Percentiles rank a stretch among this genome's conserved stretches.
phyloP scores from a whole-genome alignment of 2,329 filamentous ascomycete genomes.

The Beauveria australis region DNA sequence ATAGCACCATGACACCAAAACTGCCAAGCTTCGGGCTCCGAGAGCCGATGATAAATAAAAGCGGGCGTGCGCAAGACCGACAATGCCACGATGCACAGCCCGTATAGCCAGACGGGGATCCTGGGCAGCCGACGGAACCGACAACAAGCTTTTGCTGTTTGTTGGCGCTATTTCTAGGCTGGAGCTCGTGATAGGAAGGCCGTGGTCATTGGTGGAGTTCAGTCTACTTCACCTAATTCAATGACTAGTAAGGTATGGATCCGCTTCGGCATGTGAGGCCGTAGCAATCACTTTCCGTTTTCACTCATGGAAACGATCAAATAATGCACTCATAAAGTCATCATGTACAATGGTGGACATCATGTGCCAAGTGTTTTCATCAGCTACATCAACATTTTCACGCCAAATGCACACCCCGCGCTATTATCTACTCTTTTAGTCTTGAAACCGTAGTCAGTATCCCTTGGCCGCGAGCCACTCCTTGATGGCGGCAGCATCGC shows the following conservation, averaged over 20 bases:
- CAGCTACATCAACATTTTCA: not conserved
- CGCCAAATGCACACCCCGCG: not conserved
- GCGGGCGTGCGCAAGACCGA: too few species aligned
- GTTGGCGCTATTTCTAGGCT: not conserved
- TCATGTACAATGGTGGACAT: not conserved
- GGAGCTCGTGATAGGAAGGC: not conserved
- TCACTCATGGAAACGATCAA: not conserved
- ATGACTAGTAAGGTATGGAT: too few species aligned
- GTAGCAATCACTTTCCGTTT: too few species aligned
- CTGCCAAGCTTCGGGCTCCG: not conserved
- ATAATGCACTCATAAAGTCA: not conserved
- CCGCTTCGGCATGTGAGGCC: too few species aligned
- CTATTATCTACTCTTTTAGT: not conserved
- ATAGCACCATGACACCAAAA: too few species aligned
- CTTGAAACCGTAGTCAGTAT: constrained; percentile 24
- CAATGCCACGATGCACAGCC: too few species aligned
- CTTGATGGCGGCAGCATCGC: constrained; percentile 64
- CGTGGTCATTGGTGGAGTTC: not conserved
- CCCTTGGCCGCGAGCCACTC: constrained; percentile 64
- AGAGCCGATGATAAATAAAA: not conserved
- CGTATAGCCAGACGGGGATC: not conserved
- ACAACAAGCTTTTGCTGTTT: too few species aligned
- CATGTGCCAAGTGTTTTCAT: not conserved
- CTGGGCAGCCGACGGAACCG: not conserved
- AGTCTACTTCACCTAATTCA: too few species aligned